A percentile compares a stretch with the other conserved stretches of the same genome.
Evolutionary conservation across 768 basidiomycete genomes (phyloP).

Genomic region (Gloeophyllum trabeum): DNA sequence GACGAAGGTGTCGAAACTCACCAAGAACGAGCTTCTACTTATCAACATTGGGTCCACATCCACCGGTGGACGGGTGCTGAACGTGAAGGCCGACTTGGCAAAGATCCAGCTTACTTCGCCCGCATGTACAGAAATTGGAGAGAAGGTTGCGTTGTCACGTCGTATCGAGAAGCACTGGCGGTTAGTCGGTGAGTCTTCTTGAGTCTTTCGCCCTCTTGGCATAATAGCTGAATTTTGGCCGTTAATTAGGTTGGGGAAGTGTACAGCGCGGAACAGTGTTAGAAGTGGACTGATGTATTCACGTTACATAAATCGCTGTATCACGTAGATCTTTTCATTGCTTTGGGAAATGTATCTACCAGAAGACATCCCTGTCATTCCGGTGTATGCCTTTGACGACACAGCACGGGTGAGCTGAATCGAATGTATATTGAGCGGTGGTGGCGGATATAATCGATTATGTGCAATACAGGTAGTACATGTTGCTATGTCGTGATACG

Average conservation of each 20-base stretch:
- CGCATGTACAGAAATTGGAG: slow-evolving; percentile 92
- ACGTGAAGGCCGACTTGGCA: slow-evolving; percentile 89
- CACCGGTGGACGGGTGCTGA: slow-evolving; percentile 89
- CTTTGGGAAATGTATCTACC: neutral
- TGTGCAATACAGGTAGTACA: too few relatives aligned
- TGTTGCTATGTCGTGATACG: too few relatives aligned
- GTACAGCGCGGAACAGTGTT: slow-evolving; percentile 78
- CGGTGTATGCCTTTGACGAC: too few relatives aligned
- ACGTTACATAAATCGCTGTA: neutral
- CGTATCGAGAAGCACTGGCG: slow-evolving; percentile 99
- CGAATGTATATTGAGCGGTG: too few relatives aligned
- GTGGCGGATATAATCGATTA: too few relatives aligned
- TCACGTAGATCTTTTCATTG: neutral
- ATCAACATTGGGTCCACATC: slow-evolving; percentile 99
- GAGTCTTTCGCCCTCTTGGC: neutral
- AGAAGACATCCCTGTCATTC: too few relatives aligned
- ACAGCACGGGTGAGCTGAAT: too few relatives aligned
- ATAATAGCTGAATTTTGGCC: neutral
- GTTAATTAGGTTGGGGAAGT: slow-evolving; percentile 50
- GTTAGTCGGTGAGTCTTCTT: slow-evolving; percentile 64
- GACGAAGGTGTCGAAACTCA: slow-evolving; percentile 87
- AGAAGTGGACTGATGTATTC: slow-evolving; percentile 49
- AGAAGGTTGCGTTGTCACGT: slow-evolving; percentile 92
- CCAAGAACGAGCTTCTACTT: slow-evolving; percentile 84
- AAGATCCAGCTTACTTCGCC: slow-evolving; percentile 92